Percentiles rank a stretch among this genome's conserved stretches.
Conservation (phyloP, 345 rosid species). For the Viola odorata region DNA sequence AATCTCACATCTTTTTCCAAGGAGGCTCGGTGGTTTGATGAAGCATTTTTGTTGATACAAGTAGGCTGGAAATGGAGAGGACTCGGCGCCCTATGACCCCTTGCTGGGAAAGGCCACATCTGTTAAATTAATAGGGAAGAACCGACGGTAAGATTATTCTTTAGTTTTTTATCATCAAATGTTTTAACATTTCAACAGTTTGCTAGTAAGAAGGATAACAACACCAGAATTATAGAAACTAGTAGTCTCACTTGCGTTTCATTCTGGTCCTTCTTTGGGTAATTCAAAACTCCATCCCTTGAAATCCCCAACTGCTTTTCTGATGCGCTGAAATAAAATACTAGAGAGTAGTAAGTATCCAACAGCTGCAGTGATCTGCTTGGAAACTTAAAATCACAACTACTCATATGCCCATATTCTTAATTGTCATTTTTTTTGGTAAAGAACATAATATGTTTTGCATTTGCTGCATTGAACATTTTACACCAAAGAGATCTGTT, state of each 20-base stretch:
- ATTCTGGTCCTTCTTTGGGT: conserved; percentile 27
- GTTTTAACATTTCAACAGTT: background rate
- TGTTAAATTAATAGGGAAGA: conserved; percentile 20
- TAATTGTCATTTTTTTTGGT: too few species aligned
- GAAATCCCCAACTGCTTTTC: conserved; percentile 44
- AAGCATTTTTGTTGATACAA: conserved; percentile 18
- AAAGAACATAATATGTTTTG: too few species aligned
- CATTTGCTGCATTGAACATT: background rate
- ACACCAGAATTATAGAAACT: conserved; percentile 8
- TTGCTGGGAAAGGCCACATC: conserved; percentile 40
- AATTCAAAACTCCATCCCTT: conserved; percentile 25
- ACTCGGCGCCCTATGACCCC: conserved; percentile 34
- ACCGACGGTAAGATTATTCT: background rate
- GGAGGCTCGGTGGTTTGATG: conserved; percentile 51
- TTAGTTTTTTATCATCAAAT: background rate
- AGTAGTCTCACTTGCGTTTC: conserved; percentile 40
- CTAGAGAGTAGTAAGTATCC: background rate
- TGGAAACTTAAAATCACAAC: background rate
- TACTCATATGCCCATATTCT: too few species aligned
- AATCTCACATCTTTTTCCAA: conserved; percentile 75
- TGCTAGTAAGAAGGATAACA: conserved; percentile 1
- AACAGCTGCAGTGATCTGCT: too few species aligned
- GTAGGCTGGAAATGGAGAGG: conserved; percentile 33
- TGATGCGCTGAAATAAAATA: conserved; percentile 50
- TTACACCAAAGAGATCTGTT: background rate